Evolutionary conservation across 2,329 filamentous ascomycete genomes (phyloP), one percentile per base, ranked within the genome.

Genomic region (Basipetospora chlamydospora): DNA sequence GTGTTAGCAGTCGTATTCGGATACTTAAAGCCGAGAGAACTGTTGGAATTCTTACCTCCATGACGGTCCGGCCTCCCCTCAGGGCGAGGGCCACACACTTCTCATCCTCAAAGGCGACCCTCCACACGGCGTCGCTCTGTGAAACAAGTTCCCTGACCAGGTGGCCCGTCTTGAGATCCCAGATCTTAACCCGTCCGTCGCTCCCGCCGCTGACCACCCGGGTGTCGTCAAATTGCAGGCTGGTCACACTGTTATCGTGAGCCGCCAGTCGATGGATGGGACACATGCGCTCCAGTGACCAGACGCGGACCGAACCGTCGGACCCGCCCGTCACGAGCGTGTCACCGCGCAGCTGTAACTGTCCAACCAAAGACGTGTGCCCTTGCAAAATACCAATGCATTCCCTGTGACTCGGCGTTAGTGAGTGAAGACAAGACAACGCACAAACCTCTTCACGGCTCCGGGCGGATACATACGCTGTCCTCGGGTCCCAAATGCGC

Each of bases 181-280:
- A 98, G 38, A 98, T 87, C 59, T 96, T 98, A 45, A 98, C 90
- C 37, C 90, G 73, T n/a, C 90, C 90, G 57, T 98, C 90, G 49
- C 84, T 93, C 34, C 90, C 92, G 47, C 90, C 90, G 52, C 85
- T 94, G 39, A 98, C 87, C 41, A 98, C 90, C 38, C 90, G 74
- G 17, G 81, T 87, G 52, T 95, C 87, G 50, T 98, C 90, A 54
- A 98, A 98, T 52, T 98, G 90, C 46, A 98, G 64, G 56, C 86
- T 95, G 1, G 90, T 98, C 37, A 98, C 90, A 54, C 87, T 95
- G 57, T 98, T 98, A 57, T 98, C 90, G 54, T 98, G 90, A 3
- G 90, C 90, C 28, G 90, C 90, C 35, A 98, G 68, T 31, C 90
- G 77, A 60, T 98, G 90, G 41, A 98, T 94, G 1, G 90, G 81